Evolutionary conservation across 169 alveolate species (phyloP).

Genomic region (Plasmodium falciparum): DNA sequence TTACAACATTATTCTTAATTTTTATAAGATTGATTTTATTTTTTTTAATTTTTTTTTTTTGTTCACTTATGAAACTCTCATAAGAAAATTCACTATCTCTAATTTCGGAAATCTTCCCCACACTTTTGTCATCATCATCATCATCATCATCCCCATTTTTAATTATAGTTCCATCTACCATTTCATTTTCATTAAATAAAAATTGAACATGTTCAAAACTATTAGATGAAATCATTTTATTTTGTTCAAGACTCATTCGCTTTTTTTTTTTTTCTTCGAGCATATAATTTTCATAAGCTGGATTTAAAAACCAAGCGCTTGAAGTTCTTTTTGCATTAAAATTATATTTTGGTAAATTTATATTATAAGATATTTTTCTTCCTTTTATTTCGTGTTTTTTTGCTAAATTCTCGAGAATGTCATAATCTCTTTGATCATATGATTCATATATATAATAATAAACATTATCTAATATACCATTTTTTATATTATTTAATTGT

Average conservation of each 20-base stretch:
- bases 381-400: constrained; percentile 71
- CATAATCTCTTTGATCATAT: constrained; percentile 69
- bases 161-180: not conserved
- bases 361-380: constrained; percentile 33
- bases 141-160: constrained; percentile 10
- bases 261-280: constrained; percentile 40
- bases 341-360: constrained; percentile 48
- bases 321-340: constrained; percentile 56
- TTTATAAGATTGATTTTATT: constrained; percentile 46
- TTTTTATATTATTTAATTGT: constrained; percentile 41
- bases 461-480: constrained; percentile 56
- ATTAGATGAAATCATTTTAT: not conserved
- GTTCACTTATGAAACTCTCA: constrained; percentile 72
- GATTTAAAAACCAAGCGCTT: constrained; percentile 72
- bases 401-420: constrained; percentile 46
- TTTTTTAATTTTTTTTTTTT: constrained; percentile 59
- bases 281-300: constrained; percentile 67
- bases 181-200: constrained; percentile 36
- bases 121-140: constrained; percentile 31
- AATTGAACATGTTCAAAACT: constrained; percentile 34
- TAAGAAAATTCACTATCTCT: constrained; percentile 74
- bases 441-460: constrained; percentile 75
- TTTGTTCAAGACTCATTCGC: not conserved
- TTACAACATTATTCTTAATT: constrained; percentile 52
- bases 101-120: constrained; percentile 22